Percentiles rank a stretch among this genome's conserved stretches.
phyloP scores from a whole-genome alignment of 345 rosid species.

The Heritiera fomes region DNA sequence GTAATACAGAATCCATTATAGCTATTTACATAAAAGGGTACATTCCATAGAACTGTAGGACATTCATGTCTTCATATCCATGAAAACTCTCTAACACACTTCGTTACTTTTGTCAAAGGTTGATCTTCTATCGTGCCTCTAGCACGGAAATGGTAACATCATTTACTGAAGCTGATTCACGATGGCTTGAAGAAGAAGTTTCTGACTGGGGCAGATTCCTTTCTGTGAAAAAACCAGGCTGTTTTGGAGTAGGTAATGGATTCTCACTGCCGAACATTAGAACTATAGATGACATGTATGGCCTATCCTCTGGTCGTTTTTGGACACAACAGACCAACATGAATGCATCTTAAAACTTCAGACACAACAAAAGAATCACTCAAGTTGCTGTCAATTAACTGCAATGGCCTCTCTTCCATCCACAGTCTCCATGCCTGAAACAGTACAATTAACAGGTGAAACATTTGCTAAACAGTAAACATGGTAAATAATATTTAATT shows the following conservation, averaged over 20 bases:
- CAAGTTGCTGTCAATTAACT: slow-evolving; percentile 37
- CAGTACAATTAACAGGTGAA: neutral
- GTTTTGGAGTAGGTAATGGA: slow-evolving; percentile 33
- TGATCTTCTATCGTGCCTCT: neutral
- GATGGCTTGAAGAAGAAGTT: neutral
- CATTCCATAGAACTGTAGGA: neutral
- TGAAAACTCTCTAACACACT: neutral
- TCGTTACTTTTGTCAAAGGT: slow-evolving; percentile 27
- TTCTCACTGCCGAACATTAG: slow-evolving; percentile 31
- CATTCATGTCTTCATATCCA: neutral
- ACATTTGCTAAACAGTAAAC: neutral
- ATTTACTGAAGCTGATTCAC: neutral
- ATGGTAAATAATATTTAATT: neutral
- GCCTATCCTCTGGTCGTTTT: slow-evolving; percentile 26
- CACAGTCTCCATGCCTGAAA: slow-evolving; percentile 47
- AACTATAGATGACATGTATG: slow-evolving; percentile 30
- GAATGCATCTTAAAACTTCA: slow-evolving; percentile 29
- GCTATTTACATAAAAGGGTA: neutral
- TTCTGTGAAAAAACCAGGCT: slow-evolving; percentile 32
- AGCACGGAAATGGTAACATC: neutral
- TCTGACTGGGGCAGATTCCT: neutral
- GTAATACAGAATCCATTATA: neutral
- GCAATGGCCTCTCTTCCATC: slow-evolving; percentile 29
- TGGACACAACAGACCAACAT: slow-evolving; percentile 39
- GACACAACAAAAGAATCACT: slow-evolving; percentile 9